Conservation (phyloP, 441 rosid species). For the Raphanus hybrid region DNA sequence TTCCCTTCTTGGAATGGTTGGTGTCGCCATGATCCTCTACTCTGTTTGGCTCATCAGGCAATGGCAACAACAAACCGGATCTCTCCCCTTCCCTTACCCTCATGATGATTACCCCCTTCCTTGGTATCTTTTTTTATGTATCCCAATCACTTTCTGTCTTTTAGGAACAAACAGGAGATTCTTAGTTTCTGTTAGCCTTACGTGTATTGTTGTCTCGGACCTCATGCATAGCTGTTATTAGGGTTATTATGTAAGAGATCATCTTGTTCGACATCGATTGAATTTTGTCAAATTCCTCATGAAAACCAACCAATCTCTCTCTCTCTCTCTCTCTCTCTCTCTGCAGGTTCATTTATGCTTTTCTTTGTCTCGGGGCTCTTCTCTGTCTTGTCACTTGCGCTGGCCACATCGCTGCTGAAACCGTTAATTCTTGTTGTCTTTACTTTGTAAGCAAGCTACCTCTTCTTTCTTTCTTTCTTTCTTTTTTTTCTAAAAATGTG, state of each 20-base stretch:
- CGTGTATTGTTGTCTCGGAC: too few relatives aligned
- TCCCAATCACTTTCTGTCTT: not conserved
- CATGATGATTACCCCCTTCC: conserved; percentile 31
- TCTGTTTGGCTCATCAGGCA: conserved; percentile 73
- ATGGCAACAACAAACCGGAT: conserved; percentile 72
- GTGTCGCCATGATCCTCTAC: conserved; percentile 70
- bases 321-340: not conserved
- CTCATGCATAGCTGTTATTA: too few relatives aligned
- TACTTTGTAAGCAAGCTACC: conserved; percentile 60
- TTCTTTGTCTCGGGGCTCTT: not conserved
- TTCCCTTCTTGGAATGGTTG: conserved; percentile 80
- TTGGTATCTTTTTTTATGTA: not conserved
- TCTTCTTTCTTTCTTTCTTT: not conserved
- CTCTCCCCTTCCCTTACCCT: conserved; percentile 46
- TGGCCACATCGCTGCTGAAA: conserved; percentile 10
- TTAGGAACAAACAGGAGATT: too few relatives aligned
- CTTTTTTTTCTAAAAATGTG: not conserved
- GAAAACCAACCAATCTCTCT: not conserved
- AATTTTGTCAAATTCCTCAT: too few relatives aligned
- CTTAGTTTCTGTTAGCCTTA: too few relatives aligned
- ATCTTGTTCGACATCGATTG: too few relatives aligned
- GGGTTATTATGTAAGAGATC: too few relatives aligned
- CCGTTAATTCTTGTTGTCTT: conserved; percentile 47
- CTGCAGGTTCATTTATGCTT: conserved; percentile 6
- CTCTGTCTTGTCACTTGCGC: conserved; percentile 3